Conservation (phyloP, 495 filamentous ascomycete genomes). For the Cercophora sp. region DNA sequence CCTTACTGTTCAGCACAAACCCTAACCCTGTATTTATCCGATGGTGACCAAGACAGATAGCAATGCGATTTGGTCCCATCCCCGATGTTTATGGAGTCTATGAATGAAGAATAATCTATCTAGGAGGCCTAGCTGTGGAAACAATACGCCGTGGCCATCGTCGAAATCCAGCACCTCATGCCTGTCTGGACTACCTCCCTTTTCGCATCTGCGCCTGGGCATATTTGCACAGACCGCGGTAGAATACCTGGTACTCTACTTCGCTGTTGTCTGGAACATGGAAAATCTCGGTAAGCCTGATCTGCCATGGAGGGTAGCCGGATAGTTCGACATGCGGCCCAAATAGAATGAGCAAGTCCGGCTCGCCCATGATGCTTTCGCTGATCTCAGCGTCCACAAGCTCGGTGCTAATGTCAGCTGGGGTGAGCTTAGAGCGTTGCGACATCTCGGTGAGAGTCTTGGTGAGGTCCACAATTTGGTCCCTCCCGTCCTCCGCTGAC, state of each 20-base stretch:
- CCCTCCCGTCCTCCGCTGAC: conserved; percentile 81
- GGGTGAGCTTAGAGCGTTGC: conserved; percentile 75
- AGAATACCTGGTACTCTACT: conserved; percentile 91
- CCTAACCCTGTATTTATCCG: too few relatives aligned
- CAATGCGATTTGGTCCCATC: too few relatives aligned
- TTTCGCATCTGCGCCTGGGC: conserved; percentile 85
- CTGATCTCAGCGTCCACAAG: conserved; percentile 85
- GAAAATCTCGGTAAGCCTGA: conserved; percentile 91
- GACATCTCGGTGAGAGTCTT: conserved; percentile 93
- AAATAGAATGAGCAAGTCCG: conserved; percentile 86
- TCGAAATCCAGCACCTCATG: too few relatives aligned
- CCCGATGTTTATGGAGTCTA: too few relatives aligned
- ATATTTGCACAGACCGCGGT: conserved; percentile 75
- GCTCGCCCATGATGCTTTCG: conserved; percentile 69
- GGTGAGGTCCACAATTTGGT: conserved; percentile 91
- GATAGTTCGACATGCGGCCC: conserved; percentile 73
- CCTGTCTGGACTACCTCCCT: conserved; percentile 68
- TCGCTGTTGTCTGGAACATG: conserved; percentile 65
- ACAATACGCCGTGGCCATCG: too few relatives aligned
- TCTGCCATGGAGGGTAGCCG: conserved; percentile 95
- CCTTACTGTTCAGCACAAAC: too few relatives aligned
- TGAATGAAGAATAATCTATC: too few relatives aligned
- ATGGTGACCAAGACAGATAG: too few relatives aligned
- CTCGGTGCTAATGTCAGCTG: conserved; percentile 75
- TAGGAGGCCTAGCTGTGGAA: too few relatives aligned